Evolutionary conservation across 768 basidiomycete species (phyloP), one percentile per base, ranked within the genome.

Genomic region (Phaeotremella skinneri): DNA sequence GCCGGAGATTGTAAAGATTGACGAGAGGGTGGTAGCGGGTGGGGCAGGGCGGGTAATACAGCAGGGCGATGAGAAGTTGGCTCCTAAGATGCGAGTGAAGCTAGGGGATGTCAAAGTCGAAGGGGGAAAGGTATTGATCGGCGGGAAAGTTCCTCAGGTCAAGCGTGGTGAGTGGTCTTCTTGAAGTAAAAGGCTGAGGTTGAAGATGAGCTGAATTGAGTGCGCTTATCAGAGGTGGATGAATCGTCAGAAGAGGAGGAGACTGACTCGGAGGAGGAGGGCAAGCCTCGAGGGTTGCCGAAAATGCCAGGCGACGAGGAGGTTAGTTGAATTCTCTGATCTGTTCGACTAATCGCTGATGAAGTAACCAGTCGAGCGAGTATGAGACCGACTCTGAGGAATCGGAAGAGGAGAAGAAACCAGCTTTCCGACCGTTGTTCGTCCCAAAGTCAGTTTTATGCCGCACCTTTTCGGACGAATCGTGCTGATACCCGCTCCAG

Each of bases 401-500:
- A 51, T 74, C 66, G 6, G 73, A 74, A 42, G 73, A 75, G 52
- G 72, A 70, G 57, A 85, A 87, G 73, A 87, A 88, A 74, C 79
- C 85, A 4, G 84, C 86, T 63, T 91, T 94, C 77, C 82, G 93
- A 62, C 96, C 96, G 1, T 88, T 94, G 0, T 99, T 97, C 76
- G 84, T 98, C 17, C 89, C 89, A 55, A 98, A 98, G 93, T 93
- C 73, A 58, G 87, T 78, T 29, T 32, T 2, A 3, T 5, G 17
- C 17, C 14, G 23, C 45, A n/a, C 3, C 25, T 9, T 26, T 21
- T 47, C 47, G 49, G 52, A 59, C 37, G 53, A 21, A 48, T 11
- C 7, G 58, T 76, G 66, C 83, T 70, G 21, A 92, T 91, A 0
- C 81, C 91, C 34, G 80, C 34, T 37, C 34, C 34, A 45, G 43